Percentiles rank a stretch among this genome's conserved stretches.
These are phyloP conservation scores for Rhizopogon rudus DNA, from an alignment of 768 basidiomycete species.

Conservation along the genomic window DNA sequence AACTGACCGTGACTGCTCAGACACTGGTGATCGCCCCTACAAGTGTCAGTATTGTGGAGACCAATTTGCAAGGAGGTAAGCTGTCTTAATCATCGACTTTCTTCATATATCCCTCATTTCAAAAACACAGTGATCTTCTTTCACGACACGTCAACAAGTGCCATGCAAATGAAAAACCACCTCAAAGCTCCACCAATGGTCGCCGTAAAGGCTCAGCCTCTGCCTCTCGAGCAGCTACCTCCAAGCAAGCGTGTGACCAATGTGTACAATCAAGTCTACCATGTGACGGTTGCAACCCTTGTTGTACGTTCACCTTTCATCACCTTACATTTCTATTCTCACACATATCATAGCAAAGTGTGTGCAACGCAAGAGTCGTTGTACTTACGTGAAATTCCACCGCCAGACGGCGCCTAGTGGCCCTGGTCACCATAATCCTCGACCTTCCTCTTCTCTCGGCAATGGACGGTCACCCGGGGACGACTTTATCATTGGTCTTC, in stretches of 20 bases:
- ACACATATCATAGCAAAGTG: conserved; percentile 56
- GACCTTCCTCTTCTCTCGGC: conserved; percentile 24
- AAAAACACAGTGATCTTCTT: conserved; percentile 61
- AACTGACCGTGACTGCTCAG: conserved; percentile 29
- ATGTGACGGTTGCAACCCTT: conserved; percentile 78
- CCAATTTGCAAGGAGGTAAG: conserved; percentile 80
- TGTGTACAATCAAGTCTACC: conserved; percentile 72
- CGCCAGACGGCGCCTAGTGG: conserved; percentile 76
- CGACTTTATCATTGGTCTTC: conserved; percentile 38
- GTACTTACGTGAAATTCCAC: conserved; percentile 81
- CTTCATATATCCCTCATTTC: conserved; percentile 1
- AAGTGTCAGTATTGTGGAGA: conserved; percentile 86
- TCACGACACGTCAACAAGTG: conserved; percentile 88
- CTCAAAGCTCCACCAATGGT: conserved; percentile 28
- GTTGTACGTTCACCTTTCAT: conserved; percentile 44
- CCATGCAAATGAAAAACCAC: conserved; percentile 69
- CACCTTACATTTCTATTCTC: conserved; percentile 4
- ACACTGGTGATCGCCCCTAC: conserved; percentile 88
- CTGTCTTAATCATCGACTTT: conserved; percentile 8
- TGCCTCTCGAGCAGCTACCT: conserved; percentile 68
- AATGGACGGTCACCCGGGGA: conserved; percentile 29
- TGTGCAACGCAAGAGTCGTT: conserved; percentile 60
- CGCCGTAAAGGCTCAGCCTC: conserved; percentile 66
- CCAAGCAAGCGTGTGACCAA: conserved; percentile 83
- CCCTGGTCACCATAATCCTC: conserved; percentile 54